phyloP scores from a whole-genome alignment of 441 rosid species.

The Adansonia madagascariensis region DNA sequence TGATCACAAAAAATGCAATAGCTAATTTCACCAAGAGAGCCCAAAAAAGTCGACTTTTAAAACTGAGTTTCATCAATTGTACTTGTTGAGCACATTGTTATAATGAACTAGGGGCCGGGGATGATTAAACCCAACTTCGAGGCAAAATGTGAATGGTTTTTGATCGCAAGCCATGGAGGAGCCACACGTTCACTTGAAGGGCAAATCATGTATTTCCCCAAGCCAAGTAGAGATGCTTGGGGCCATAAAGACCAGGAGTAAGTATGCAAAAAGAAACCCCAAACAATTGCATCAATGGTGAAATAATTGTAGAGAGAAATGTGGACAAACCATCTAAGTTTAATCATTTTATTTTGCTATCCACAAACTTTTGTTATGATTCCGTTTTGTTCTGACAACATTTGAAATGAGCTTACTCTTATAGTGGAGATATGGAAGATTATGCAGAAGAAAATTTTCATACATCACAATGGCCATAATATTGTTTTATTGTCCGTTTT shows the following conservation, averaged over 20 bases:
- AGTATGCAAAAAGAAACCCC: slow-evolving; percentile 17
- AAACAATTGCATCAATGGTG: slow-evolving; percentile 25
- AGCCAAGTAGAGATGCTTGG: background rate
- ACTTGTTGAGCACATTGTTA: slow-evolving; percentile 19
- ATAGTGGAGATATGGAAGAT: background rate
- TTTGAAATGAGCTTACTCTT: background rate
- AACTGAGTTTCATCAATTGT: slow-evolving; percentile 2
- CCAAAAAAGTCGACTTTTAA: background rate
- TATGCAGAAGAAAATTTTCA: background rate
- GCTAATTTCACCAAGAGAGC: background rate
- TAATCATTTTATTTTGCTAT: slow-evolving; percentile 29
- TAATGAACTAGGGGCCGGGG: slow-evolving; percentile 23
- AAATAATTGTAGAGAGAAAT: slow-evolving; percentile 34
- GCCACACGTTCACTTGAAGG: slow-evolving; percentile 37
- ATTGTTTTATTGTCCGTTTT: background rate
- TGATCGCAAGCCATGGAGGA: background rate
- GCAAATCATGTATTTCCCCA: slow-evolving; percentile 13
- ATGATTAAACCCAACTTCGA: slow-evolving; percentile 32
- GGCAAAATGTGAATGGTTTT: slow-evolving; percentile 2
- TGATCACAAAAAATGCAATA: background rate
- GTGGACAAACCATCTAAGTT: slow-evolving; percentile 33
- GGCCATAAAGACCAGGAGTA: slow-evolving; percentile 25
- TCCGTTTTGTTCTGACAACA: slow-evolving; percentile 19
- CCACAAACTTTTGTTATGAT: slow-evolving; percentile 26
- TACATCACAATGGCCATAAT: background rate